Evolutionary conservation across 2,329 filamentous ascomycete species (phyloP).

Genomic region (Microsporum audouinii): DNA sequence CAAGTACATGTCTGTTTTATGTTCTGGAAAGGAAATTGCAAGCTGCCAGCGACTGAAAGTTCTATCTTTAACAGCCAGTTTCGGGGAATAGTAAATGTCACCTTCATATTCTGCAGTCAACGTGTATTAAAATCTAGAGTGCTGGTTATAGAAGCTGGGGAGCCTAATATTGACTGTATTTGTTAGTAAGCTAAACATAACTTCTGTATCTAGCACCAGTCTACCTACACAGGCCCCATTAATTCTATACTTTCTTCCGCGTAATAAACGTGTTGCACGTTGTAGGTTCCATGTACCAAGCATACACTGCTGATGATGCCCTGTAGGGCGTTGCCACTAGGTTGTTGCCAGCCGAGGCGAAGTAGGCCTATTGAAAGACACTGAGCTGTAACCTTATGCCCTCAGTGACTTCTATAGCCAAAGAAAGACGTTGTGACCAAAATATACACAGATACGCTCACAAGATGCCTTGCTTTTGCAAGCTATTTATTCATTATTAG

Average conservation of each 20-base stretch:
- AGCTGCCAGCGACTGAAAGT: not conserved
- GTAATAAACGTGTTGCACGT: not conserved
- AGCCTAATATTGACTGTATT: not conserved
- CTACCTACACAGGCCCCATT: not conserved
- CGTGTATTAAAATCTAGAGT: not conserved
- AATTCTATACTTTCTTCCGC: not conserved
- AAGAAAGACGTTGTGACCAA: not conserved
- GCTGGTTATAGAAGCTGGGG: not conserved
- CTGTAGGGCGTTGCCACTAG: not conserved
- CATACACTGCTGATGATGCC: not conserved
- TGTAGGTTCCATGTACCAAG: not conserved
- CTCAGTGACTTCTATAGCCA: not conserved
- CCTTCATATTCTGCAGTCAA: not conserved
- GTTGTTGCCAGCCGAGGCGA: not conserved
- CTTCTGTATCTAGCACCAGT: not conserved
- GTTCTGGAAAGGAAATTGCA: not conserved
- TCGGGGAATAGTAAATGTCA: not conserved
- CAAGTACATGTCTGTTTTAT: not conserved
- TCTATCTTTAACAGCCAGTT: not conserved
- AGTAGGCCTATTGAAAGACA: not conserved
- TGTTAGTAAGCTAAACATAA: not conserved
- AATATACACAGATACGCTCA: slow-evolving; percentile 6
- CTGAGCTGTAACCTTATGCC: not conserved
- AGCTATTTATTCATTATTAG: slow-evolving; percentile 14
- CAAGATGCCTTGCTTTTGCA: slow-evolving; percentile 18